phyloP scores from a whole-genome alignment of 352 stramenopile genomes.

The Phytophthora meadii region DNA sequence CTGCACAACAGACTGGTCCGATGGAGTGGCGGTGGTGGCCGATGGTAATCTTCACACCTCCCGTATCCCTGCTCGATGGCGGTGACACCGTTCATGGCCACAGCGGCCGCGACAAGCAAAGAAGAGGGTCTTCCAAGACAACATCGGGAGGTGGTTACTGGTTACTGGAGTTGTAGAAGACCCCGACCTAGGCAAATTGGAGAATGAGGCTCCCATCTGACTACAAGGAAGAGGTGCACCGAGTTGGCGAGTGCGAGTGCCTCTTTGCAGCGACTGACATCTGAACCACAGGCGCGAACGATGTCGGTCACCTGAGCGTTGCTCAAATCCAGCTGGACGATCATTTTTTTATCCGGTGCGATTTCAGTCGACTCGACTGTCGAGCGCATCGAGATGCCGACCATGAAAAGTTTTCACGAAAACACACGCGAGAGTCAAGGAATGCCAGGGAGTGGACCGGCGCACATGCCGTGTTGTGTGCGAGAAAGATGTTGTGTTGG shows the following conservation, averaged over 20 bases:
- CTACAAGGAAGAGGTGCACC: slow-evolving; percentile 6
- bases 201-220: slow-evolving; percentile 24
- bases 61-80: slow-evolving; percentile 33
- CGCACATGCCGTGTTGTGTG: background rate
- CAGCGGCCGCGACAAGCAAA: slow-evolving; percentile 24
- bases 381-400: slow-evolving; percentile 1
- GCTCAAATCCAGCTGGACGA: slow-evolving; percentile 29
- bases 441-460: slow-evolving; percentile 9
- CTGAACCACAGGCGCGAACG: slow-evolving; percentile 18
- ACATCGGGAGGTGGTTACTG: slow-evolving; percentile 12
- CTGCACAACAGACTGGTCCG: slow-evolving; percentile 21
- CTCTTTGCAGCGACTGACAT: slow-evolving; percentile 11
- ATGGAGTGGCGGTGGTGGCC: slow-evolving; percentile 17
- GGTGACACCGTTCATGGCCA: slow-evolving; percentile 30
- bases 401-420: background rate
- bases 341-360: slow-evolving; percentile 22
- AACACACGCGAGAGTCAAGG: slow-evolving; percentile 1
- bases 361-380: background rate
- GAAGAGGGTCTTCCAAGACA: slow-evolving; percentile 30
- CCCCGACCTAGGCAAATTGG: slow-evolving; percentile 25
- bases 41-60: slow-evolving; percentile 17
- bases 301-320: slow-evolving; percentile 18
- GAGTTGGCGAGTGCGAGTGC: background rate
- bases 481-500: background rate
- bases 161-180: background rate